A percentile compares a stretch with the other conserved stretches of the same genome.
Evolutionary conservation across 495 filamentous ascomycete genomes (phyloP).

Genomic region (Penicillium simplicissimum): DNA sequence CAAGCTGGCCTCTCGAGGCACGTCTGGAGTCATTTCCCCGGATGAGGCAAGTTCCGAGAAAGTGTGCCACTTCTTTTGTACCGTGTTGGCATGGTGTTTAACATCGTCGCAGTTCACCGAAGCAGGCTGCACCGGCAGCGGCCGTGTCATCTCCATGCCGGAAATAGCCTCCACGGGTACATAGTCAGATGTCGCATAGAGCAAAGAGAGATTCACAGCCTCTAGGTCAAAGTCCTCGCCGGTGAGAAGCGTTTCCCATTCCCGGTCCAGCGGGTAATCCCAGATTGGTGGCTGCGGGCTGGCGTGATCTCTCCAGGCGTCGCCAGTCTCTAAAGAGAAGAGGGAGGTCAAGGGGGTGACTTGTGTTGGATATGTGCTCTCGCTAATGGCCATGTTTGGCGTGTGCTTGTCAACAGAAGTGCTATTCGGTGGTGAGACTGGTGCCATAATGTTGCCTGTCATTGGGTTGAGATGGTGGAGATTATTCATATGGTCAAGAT

Average conservation of each 20-base stretch:
- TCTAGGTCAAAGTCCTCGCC: conserved; percentile 29
- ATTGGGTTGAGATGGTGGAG: background rate
- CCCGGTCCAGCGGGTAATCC: conserved; percentile 7
- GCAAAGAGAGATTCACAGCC: conserved; percentile 21
- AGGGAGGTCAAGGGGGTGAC: conserved; percentile 10
- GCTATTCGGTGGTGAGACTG: conserved; percentile 14
- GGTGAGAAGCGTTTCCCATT: conserved; percentile 13
- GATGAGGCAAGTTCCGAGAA: conserved; percentile 1
- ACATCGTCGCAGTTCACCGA: background rate
- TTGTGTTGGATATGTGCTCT: conserved; percentile 9
- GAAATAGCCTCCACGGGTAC: background rate
- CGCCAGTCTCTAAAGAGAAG: conserved; percentile 10
- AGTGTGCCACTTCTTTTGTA: conserved; percentile 21
- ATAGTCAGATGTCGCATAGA: conserved; percentile 16
- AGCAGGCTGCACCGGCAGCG: background rate
- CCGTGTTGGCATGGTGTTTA: background rate
- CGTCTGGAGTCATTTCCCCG: conserved; percentile 15
- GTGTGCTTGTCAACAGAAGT: conserved; percentile 13
- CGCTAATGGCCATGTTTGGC: conserved; percentile 7
- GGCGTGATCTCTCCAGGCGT: conserved; percentile 10
- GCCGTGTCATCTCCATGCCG: background rate
- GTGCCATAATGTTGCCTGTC: conserved; percentile 5
- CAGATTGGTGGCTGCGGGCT: conserved; percentile 1
- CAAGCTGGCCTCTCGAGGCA: conserved; percentile 7
- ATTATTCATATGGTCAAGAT: background rate